A percentile compares a stretch with the other conserved stretches of the same genome.
phyloP scores from a whole-genome alignment of 225 moss, liverwort and hornwort genomes.

The Lunularia cruciata region DNA sequence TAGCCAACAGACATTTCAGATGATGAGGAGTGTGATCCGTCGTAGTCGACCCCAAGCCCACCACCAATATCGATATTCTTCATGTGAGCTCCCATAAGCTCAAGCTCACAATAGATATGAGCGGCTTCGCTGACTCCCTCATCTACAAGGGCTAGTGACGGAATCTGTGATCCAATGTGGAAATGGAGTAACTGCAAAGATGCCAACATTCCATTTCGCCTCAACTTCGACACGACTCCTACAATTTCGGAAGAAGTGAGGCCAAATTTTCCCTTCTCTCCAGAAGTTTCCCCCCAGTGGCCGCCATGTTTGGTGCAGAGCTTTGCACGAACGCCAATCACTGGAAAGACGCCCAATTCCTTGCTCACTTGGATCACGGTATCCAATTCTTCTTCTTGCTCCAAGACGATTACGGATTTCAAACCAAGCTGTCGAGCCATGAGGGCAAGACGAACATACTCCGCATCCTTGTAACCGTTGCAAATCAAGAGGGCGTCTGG shows the following conservation, averaged over 20 bases:
- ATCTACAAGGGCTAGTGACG: conserved; percentile 68
- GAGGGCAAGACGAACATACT: conserved; percentile 75
- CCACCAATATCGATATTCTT: conserved; percentile 87
- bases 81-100: conserved; percentile 91
- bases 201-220: conserved; percentile 57
- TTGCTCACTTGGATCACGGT: conserved; percentile 61
- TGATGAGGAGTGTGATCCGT: conserved; percentile 69
- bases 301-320: conserved; percentile 88
- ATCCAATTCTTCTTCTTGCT: conserved; percentile 83
- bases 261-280: conserved; percentile 90
- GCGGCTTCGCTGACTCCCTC: conserved; percentile 93
- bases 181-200: conserved; percentile 81
- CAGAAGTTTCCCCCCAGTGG: conserved; percentile 93
- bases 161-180: conserved; percentile 94
- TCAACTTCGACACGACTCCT: conserved; percentile 61
- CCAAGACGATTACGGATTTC: conserved; percentile 75
- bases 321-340: conserved; percentile 83
- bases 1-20: conserved; percentile 90
- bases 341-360: conserved; percentile 55
- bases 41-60: conserved; percentile 85
- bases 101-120: conserved; percentile 84
- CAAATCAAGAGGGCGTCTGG: conserved; percentile 75
- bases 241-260: conserved; percentile 72
- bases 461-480: conserved; percentile 91
- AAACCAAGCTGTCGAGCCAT: conserved; percentile 60